Percentiles rank a stretch among this genome's conserved stretches.
These are phyloP conservation scores for Candida anutae DNA, from an alignment of 1,139 yeast genomes.

Conservation along the genomic window DNA sequence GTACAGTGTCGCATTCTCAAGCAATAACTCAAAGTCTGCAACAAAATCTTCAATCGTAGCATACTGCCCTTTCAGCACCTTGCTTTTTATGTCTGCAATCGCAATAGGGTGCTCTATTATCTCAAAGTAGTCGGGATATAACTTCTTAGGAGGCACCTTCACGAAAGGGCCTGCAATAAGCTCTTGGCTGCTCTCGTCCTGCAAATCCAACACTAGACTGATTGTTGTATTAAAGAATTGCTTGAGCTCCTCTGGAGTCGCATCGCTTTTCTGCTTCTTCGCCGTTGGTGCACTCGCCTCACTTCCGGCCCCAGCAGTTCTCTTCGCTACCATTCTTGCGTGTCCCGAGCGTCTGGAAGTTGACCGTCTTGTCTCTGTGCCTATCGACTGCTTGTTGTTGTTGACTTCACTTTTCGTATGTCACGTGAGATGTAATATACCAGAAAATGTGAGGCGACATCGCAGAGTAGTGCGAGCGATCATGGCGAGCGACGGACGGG, in stretches of 20 bases:
- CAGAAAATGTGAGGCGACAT: too few species aligned
- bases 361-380: too few species aligned
- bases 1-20: constrained; percentile 53
- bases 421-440: too few species aligned
- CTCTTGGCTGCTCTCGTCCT: constrained; percentile 25
- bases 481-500: too few species aligned
- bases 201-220: constrained; percentile 17
- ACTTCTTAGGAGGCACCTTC: constrained; percentile 63
- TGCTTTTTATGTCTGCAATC: constrained; percentile 52
- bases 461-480: too few species aligned
- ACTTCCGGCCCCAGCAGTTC: constrained; percentile 3
- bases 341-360: too few species aligned
- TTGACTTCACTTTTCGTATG: too few species aligned
- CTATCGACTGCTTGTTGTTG: too few species aligned
- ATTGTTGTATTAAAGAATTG: constrained; percentile 22
- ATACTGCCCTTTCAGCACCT: constrained; percentile 22
- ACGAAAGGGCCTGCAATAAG: constrained; percentile 47
- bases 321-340: constrained; percentile 8
- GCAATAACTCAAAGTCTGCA: constrained; percentile 47
- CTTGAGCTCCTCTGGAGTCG: constrained; percentile 16
- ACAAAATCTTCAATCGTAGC: constrained; percentile 33
- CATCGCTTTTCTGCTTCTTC: neutral
- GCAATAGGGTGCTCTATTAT: constrained; percentile 62
- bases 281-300: constrained; percentile 9
- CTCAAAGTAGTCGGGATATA: constrained; percentile 77